These are phyloP conservation scores for Xerocomus brunneocitrinus DNA, from an alignment of 768 basidiomycete genomes.

Conservation along the genomic window DNA sequence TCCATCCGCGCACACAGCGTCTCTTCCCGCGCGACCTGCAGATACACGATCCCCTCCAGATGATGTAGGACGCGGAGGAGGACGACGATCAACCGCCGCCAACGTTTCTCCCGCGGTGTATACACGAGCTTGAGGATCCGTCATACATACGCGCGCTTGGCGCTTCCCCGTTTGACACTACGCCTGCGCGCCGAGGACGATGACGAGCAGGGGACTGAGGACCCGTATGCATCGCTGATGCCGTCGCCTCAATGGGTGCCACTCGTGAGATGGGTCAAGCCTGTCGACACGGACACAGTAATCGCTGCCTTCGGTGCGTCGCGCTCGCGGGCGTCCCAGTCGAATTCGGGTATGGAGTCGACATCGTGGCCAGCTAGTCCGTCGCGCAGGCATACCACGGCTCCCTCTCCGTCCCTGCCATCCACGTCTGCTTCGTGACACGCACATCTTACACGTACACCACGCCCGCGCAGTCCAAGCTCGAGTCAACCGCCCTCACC, in stretches of 20 bases:
- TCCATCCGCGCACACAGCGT: constrained; percentile 27
- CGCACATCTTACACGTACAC: neutral
- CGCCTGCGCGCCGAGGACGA: constrained; percentile 3
- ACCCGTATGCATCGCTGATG: constrained; percentile 15
- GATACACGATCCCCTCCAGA: constrained; percentile 10
- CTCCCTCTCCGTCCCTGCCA: neutral
- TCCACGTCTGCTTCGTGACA: neutral
- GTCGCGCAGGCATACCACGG: neutral
- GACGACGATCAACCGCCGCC: constrained; percentile 26
- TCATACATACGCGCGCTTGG: constrained; percentile 22
- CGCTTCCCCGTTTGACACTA: neutral
- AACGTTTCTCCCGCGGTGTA: constrained; percentile 39
- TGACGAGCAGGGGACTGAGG: constrained; percentile 10
- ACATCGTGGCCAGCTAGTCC: neutral
- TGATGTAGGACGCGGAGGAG: constrained; percentile 31
- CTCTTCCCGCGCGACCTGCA: constrained; percentile 20
- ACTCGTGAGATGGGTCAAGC: constrained; percentile 51
- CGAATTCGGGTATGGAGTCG: neutral
- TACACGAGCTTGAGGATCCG: constrained; percentile 48
- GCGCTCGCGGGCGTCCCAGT: constrained; percentile 3
- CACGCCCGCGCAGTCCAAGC: neutral
- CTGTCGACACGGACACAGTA: constrained; percentile 50
- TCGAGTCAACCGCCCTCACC: constrained; percentile 4
- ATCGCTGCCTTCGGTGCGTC: constrained; percentile 45
- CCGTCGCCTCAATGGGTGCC: constrained; percentile 36